A percentile compares a stretch with the other conserved stretches of the same genome.
Evolutionary conservation across 345 rosid genomes (phyloP).

Genomic region (Kernera saxatilis): DNA sequence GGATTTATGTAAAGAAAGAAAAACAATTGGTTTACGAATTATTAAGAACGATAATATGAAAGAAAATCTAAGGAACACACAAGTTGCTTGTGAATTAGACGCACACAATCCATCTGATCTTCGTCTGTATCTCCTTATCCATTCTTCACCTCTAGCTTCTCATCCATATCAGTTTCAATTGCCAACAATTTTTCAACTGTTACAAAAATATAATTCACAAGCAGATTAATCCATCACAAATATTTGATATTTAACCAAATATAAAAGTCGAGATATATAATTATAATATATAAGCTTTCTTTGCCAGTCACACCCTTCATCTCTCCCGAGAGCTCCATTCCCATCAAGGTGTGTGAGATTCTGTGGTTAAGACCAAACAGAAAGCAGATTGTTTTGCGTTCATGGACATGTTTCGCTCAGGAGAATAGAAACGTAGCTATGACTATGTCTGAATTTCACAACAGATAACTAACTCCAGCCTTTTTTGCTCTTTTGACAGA

Average conservation of each 20-base stretch:
- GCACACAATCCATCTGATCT: conserved; percentile 17
- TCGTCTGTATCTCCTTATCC: conserved; percentile 30
- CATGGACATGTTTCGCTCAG: not conserved
- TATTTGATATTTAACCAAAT: not conserved
- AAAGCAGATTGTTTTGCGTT: not conserved
- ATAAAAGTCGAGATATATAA: not conserved
- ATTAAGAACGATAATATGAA: conserved; percentile 29
- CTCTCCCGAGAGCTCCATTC: not conserved
- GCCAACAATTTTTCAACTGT: not conserved
- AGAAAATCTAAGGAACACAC: conserved; percentile 35
- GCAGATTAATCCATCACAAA: not conserved
- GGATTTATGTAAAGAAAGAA: not conserved
- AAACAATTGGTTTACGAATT: not conserved
- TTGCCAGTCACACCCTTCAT: not conserved
- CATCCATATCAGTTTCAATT: conserved; percentile 29
- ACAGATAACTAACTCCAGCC: not conserved
- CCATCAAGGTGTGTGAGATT: not conserved
- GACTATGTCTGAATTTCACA: not conserved
- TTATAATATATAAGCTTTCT: not conserved
- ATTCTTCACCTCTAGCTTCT: conserved; percentile 46
- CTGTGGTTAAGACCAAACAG: not conserved
- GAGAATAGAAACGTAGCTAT: not conserved
- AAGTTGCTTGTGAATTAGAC: conserved; percentile 34
- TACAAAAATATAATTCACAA: not conserved
- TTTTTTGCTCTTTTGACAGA: not conserved